phyloP scores from a whole-genome alignment of 2,329 filamentous ascomycete genomes.

The Penicillium occitanis region DNA sequence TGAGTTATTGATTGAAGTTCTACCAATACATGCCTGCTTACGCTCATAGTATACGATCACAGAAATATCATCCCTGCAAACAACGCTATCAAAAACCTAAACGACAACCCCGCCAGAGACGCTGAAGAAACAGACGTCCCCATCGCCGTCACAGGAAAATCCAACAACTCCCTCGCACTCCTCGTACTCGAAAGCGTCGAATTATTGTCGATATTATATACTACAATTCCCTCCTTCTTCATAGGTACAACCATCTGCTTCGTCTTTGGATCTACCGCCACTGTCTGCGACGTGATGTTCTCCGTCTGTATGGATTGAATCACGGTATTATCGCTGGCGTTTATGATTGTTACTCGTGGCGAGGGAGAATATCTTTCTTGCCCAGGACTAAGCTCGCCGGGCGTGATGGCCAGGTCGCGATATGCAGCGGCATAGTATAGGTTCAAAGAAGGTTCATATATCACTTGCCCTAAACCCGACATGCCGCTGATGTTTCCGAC shows the following conservation, averaged over 20 bases:
- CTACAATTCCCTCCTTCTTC: background rate
- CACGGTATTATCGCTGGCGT: background rate
- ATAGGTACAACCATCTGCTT: conserved; percentile 1
- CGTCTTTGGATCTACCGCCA: background rate
- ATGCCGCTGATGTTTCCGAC: conserved; percentile 4
- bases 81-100: background rate
- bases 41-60: background rate
- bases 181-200: background rate
- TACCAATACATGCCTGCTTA: background rate
- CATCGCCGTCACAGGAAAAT: background rate
- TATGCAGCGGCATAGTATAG: conserved; percentile 9
- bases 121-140: background rate
- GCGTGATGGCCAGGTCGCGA: background rate
- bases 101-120: background rate
- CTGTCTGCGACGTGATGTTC: background rate
- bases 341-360: conserved; percentile 1
- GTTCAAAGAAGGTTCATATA: background rate
- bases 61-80: background rate
- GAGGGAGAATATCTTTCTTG: background rate
- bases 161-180: background rate
- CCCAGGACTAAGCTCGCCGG: background rate
- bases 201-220: background rate
- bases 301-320: background rate
- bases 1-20: background rate
- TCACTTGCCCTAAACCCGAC: background rate